These are phyloP conservation scores for Cryptococcus sp. DNA, from an alignment of 1,284 basidiomycete species.

Conservation along the genomic window DNA sequence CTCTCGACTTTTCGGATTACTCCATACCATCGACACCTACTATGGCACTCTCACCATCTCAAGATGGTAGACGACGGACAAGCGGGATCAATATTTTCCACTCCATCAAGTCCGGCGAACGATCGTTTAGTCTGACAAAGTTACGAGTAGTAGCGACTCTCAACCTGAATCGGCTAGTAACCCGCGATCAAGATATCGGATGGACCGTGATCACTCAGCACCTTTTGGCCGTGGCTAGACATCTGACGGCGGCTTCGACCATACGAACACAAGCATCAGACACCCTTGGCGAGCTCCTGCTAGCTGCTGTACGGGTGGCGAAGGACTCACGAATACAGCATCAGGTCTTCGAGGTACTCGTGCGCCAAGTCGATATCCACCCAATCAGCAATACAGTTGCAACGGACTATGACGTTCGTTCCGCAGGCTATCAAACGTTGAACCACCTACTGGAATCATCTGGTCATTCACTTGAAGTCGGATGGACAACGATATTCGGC, in stretches of 20 bases:
- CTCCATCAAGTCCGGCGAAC: conserved; percentile 63
- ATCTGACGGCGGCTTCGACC: conserved; percentile 67
- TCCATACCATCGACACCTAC: conserved; percentile 22
- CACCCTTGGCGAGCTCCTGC: conserved; percentile 77
- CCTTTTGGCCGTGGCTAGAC: conserved; percentile 68
- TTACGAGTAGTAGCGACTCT: conserved; percentile 75
- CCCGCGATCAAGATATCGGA: conserved; percentile 73
- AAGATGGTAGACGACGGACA: conserved; percentile 64
- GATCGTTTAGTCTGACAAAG: conserved; percentile 77
- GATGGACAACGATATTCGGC: conserved; percentile 91
- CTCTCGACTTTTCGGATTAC: conserved; percentile 55
- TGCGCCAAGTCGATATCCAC: conserved; percentile 67
- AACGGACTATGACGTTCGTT: conserved; percentile 69
- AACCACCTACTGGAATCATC: conserved; percentile 87
- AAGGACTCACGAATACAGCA: conserved; percentile 66
- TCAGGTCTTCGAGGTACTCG: conserved; percentile 78
- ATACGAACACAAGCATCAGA: conserved; percentile 86
- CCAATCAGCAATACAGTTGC: conserved; percentile 40
- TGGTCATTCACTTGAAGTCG: conserved; percentile 83
- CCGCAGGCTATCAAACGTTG: conserved; percentile 83
- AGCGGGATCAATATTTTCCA: conserved; percentile 81
- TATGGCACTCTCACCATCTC: conserved; percentile 27
- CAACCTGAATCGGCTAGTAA: conserved; percentile 83
- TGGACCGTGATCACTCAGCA: conserved; percentile 82
- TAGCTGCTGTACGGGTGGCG: conserved; percentile 65